Percentiles rank a stretch among this genome's conserved stretches.
These are phyloP conservation scores for Boletellus emodensis DNA, from an alignment of 768 basidiomycete species.

Conservation along the genomic window DNA sequence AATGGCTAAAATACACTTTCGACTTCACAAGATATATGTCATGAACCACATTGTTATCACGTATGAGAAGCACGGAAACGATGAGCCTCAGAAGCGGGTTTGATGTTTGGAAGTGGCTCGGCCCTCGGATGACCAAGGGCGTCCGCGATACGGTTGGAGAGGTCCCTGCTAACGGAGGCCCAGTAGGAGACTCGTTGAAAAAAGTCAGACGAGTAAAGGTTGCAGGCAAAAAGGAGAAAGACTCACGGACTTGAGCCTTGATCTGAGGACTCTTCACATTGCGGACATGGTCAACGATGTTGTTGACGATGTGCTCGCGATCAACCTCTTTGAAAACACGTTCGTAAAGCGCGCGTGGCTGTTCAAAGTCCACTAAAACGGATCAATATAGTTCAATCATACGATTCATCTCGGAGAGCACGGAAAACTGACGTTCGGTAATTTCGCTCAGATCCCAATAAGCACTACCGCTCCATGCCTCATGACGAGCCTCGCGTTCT, in stretches of 20 bases:
- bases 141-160: conserved; percentile 76
- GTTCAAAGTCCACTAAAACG: conserved; percentile 73
- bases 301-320: conserved; percentile 59
- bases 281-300: conserved; percentile 61
- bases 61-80: conserved; percentile 39
- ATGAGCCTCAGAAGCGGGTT: conserved; percentile 55
- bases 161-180: conserved; percentile 69
- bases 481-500: conserved; percentile 50
- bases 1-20: conserved; percentile 3
- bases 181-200: conserved; percentile 61
- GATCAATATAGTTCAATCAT: neutral
- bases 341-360: conserved; percentile 66
- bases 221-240: neutral
- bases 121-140: conserved; percentile 59
- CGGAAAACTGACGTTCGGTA: conserved; percentile 62
- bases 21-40: neutral
- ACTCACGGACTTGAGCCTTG: conserved; percentile 64
- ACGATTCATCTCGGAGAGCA: neutral
- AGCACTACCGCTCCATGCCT: conserved; percentile 70
- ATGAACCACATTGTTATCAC: neutral
- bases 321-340: conserved; percentile 64
- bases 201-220: neutral
- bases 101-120: conserved; percentile 52
- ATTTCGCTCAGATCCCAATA: conserved; percentile 67
- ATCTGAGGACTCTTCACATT: conserved; percentile 57